Evolutionary conservation across 768 basidiomycete genomes (phyloP), one percentile per base, ranked within the genome.

Genomic region (Hericium alpestre): DNA sequence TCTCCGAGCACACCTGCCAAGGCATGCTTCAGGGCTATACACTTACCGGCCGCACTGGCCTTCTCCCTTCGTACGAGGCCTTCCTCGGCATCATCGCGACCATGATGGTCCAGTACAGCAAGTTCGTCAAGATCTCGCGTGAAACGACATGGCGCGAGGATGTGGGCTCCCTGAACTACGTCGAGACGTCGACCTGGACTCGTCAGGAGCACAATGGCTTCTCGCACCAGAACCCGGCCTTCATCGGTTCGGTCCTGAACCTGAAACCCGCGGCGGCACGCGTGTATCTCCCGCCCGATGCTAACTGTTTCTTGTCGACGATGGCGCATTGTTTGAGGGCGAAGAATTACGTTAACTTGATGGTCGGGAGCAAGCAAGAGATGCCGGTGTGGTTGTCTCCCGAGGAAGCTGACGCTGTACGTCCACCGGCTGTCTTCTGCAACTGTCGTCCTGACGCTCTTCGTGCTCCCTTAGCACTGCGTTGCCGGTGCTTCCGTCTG

Each of bases 1-100:
- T 94, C 16, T 90, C 86, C 7, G 90, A 91, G 65, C 90, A 93
- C 65, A 90, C 88, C 10, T 87, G 87, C 62, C 88, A 93, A 66
- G 90, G 87, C 22, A 92, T 92, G 85, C 74, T 94, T 12, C 90
- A 96, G 70, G 92, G 93, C 2, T 94, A 94, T 70, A 92, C 90
- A 6, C 79, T 96, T 49, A 94, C 93, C 0, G 93, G 93, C 9
- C 76, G 86, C 41, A 87, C 85, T 0, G 91, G 82, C 12, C 74
- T 94, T 38, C 91, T 95, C 80, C 91, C 93, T 1, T 86, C 83
- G 27, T 93, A 95, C 68, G 93, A 95, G 67, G 86, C 90, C 0
- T 96, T 95, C 79, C 74, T 93, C 47, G 90, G 90, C 47, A 93
- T 93, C 68, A 70, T 93, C 25, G 84, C 87, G 56, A 93, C 90